Conservation (phyloP, 345 rosid genomes). For the Hibiscus mutabilis region DNA sequence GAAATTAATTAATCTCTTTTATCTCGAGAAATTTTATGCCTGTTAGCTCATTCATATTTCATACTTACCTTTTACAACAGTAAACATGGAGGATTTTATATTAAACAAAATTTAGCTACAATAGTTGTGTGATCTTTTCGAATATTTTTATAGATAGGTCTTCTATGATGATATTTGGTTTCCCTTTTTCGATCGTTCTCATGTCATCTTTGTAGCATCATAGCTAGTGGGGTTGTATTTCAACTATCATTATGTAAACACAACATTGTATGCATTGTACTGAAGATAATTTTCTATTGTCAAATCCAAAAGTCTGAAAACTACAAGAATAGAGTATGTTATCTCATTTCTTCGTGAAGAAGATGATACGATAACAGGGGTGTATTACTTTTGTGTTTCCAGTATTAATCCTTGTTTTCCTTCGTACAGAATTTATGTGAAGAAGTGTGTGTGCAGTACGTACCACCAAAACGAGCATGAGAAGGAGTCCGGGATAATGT, state of each 20-base stretch:
- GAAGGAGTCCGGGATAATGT: background rate
- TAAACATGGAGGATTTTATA: background rate
- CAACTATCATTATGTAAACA: background rate
- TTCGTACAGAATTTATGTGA: conserved; percentile 63
- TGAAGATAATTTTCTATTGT: background rate
- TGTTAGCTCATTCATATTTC: background rate
- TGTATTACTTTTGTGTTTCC: background rate
- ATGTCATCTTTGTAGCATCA: background rate
- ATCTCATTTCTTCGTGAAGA: background rate
- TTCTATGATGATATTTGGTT: background rate
- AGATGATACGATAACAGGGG: background rate
- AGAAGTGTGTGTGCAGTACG: conserved; percentile 72
- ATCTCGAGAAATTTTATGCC: background rate
- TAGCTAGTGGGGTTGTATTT: background rate
- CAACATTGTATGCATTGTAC: background rate
- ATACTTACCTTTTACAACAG: background rate
- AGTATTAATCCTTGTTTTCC: background rate
- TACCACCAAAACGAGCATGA: conserved; percentile 60
- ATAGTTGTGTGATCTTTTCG: background rate
- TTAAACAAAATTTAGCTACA: background rate
- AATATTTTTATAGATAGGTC: background rate
- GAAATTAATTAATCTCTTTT: background rate
- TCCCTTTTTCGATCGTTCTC: background rate
- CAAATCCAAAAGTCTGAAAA: background rate
- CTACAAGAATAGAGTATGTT: background rate